Percentiles rank a stretch among this genome's conserved stretches.
These are phyloP conservation scores for Spathaspora sp. DNA, from an alignment of 1,139 yeast species.

Conservation along the genomic window DNA sequence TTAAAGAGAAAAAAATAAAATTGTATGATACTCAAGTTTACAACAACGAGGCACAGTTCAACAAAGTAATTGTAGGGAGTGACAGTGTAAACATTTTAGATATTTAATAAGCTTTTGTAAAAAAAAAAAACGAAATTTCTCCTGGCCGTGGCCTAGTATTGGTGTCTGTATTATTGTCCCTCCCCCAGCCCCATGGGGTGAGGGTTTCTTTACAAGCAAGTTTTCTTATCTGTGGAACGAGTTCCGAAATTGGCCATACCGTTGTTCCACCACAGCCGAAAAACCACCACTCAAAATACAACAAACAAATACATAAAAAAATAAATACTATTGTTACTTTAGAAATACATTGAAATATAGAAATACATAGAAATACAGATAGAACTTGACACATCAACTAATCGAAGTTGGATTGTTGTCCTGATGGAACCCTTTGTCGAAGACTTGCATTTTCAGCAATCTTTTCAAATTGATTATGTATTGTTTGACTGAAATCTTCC, in stretches of 20 bases:
- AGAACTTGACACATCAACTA: not conserved
- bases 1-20: not conserved
- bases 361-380: not conserved
- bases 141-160: not conserved
- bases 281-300: not conserved
- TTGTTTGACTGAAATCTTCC: constrained; percentile 6
- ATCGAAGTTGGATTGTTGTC: constrained; percentile 8
- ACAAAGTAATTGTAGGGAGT: too few species aligned
- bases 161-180: not conserved
- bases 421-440: constrained; percentile 35
- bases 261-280: constrained; percentile 1
- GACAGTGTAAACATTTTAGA: too few species aligned
- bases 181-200: constrained; percentile 1
- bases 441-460: constrained; percentile 10
- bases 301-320: not conserved
- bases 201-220: not conserved
- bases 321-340: not conserved
- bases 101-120: too few species aligned
- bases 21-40: not conserved
- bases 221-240: not conserved
- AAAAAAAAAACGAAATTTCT: too few species aligned
- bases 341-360: not conserved
- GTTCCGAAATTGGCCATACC: not conserved
- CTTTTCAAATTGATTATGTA: constrained; percentile 9
- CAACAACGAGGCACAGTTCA: not conserved